phyloP scores from a whole-genome alignment of 768 basidiomycete species.

The Agrocybe pediades region DNA sequence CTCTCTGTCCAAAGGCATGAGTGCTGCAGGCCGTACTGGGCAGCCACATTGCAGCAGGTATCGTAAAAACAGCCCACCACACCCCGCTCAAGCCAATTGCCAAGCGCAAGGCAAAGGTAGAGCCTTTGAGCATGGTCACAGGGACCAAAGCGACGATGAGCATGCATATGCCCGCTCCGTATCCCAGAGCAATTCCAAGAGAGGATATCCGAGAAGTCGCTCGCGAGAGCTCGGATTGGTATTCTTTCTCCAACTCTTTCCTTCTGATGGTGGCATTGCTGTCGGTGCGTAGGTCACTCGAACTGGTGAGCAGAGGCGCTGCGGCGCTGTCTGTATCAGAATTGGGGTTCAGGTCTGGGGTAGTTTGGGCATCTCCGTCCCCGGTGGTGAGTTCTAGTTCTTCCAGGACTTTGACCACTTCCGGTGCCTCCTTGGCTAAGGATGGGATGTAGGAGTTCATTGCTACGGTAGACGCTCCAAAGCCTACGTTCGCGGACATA shows the following conservation, averaged over 20 bases:
- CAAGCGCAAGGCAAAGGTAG: constrained; percentile 76
- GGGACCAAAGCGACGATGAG: constrained; percentile 79
- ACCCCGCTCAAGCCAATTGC: constrained; percentile 84
- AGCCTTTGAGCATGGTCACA: constrained; percentile 70
- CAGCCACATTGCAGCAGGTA: constrained; percentile 78
- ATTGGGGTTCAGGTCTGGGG: neutral
- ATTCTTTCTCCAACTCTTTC: constrained; percentile 36
- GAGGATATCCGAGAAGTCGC: constrained; percentile 85
- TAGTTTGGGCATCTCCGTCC: neutral
- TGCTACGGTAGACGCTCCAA: constrained; percentile 85
- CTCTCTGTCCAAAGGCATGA: constrained; percentile 6
- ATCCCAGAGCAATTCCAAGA: constrained; percentile 84
- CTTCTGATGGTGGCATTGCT: constrained; percentile 3
- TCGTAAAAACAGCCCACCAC: constrained; percentile 85
- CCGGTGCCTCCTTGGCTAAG: constrained; percentile 66
- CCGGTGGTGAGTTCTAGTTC: constrained; percentile 17
- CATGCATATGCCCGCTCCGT: constrained; percentile 77
- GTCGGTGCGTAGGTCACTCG: constrained; percentile 1
- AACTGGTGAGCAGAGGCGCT: constrained; percentile 30
- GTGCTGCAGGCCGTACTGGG: constrained; percentile 33
- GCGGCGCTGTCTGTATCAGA: neutral
- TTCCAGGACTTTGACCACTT: constrained; percentile 45
- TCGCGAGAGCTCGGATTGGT: constrained; percentile 62
- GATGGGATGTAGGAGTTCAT: constrained; percentile 87
- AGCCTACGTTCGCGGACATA: constrained; percentile 79